Conservation (phyloP, 768 basidiomycete species). For the Hericium erinaceus region DNA sequence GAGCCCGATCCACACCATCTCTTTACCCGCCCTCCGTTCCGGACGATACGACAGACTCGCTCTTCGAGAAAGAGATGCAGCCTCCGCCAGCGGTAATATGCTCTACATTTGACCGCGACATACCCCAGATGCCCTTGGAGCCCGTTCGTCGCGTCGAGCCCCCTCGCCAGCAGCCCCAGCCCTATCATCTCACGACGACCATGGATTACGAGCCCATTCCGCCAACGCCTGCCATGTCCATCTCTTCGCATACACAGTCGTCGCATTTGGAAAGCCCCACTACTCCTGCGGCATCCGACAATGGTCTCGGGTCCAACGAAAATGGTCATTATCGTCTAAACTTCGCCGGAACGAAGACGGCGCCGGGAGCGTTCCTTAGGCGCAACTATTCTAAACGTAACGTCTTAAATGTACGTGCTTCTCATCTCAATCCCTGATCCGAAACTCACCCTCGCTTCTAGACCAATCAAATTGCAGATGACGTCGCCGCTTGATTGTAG, state of each 20-base stretch:
- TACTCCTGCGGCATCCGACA: not conserved
- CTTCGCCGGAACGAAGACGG: not conserved
- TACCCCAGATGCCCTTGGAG: not conserved
- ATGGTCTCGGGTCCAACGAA: not conserved
- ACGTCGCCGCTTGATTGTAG: too few relatives aligned
- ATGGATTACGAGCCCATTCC: not conserved
- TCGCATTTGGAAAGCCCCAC: not conserved
- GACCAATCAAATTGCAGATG: too few relatives aligned
- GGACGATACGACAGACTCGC: constrained; percentile 8
- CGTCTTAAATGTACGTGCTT: too few relatives aligned
- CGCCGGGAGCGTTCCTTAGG: not conserved
- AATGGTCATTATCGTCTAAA: not conserved
- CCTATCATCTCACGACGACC: not conserved
- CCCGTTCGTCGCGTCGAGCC: not conserved
- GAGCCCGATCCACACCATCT: constrained; percentile 14
- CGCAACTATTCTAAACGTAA: not conserved
- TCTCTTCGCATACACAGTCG: not conserved
- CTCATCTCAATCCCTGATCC: too few relatives aligned
- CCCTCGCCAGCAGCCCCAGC: not conserved
- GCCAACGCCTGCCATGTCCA: not conserved
- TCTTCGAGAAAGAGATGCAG: constrained; percentile 1
- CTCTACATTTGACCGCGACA: not conserved
- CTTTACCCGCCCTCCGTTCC: constrained; percentile 16
- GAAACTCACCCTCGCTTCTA: too few relatives aligned
- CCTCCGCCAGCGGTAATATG: not conserved